Base-by-base conservation (phyloP, 1,139 yeast species). In the Candida sanyaensis region DNA sequence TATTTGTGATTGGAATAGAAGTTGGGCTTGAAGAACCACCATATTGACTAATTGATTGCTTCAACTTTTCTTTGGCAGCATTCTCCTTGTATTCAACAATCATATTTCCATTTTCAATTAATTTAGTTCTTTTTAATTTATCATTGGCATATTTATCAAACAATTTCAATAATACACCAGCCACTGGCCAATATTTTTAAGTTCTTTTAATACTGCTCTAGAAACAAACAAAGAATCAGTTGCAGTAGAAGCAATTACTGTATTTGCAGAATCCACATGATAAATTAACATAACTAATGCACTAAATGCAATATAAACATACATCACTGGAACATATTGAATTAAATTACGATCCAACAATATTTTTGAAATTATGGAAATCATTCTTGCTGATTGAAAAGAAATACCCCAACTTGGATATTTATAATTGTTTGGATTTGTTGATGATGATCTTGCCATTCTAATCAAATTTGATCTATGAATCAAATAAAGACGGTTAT, bases 371-470 rank as follows among this genome's bases (percentile, higher is more conserved):
- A 88, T 84, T 50, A 83, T 75, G 6, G 88, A 81, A 53, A 88
- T 84, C 86, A 86, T 86, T 60, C 89, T 82, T 1, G 95, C 90
- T 0, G 96, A 90, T 63, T 87, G 92, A 71, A 88, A 88, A 2
- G 92, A 86, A 52, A 88, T 87, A 11, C 93, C 91, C 88, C 93
- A 84, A 6, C 90, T 83, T 1, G 93, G 91, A 62, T 84, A 86
- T 48, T 77, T 80, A 60, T 77, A 81, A 57, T 76, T 78, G 61
- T 73, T 69, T 21, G 79, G 67, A 51, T 73, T 71, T 6, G 75
- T 69, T 4, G 77, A 69, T 28, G 68, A 68, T 13, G 75, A 69
- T 44, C 70, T 64, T 10, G 80, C 77, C 74, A 76, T 72, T 51
- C 81, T 72, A 37, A 82, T 68, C 50, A 88, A 81, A 58, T 86